Evolutionary conservation across 176 grass and related monocot genomes (phyloP).

Genomic region (Olyra latifolia): DNA sequence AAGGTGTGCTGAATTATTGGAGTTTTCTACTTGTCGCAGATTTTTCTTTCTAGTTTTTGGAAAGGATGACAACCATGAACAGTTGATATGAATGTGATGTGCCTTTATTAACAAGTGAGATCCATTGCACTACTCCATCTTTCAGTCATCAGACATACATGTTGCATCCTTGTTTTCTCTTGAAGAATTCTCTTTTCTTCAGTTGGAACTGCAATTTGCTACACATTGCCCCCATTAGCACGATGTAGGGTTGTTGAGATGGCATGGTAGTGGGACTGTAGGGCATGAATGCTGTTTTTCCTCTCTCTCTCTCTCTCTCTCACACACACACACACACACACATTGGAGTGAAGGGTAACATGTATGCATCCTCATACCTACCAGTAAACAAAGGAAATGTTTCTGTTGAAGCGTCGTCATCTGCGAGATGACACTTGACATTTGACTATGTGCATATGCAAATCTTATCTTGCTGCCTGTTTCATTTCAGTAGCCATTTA

Average conservation of each 20-base stretch:
- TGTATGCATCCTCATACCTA: conserved; percentile 41
- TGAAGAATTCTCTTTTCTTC: background rate
- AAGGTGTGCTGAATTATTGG: background rate
- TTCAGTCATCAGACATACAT: conserved; percentile 20
- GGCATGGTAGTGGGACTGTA: conserved; percentile 15
- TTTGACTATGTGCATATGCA: background rate
- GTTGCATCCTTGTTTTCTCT: background rate
- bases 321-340: too few species aligned
- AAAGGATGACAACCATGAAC: conserved; percentile 9
- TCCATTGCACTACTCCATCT: conserved; percentile 14
- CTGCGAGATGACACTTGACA: conserved; percentile 3
- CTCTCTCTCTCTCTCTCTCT: background rate
- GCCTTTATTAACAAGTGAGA: conserved; percentile 25
- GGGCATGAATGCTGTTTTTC: background rate
- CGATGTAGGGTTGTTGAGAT: conserved; percentile 2
- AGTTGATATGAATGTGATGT: conserved; percentile 20
- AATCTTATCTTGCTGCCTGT: conserved; percentile 6
- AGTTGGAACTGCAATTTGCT: background rate
- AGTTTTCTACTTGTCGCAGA: background rate
- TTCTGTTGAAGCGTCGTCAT: conserved; percentile 31
- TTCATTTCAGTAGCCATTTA: conserved; percentile 31
- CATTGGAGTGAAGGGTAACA: conserved; percentile 1
- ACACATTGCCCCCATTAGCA: background rate
- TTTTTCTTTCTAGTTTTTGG: background rate
- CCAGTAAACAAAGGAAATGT: conserved; percentile 10